Conservation (phyloP, 495 filamentous ascomycete genomes). For the Sordaria brevicollis region DNA sequence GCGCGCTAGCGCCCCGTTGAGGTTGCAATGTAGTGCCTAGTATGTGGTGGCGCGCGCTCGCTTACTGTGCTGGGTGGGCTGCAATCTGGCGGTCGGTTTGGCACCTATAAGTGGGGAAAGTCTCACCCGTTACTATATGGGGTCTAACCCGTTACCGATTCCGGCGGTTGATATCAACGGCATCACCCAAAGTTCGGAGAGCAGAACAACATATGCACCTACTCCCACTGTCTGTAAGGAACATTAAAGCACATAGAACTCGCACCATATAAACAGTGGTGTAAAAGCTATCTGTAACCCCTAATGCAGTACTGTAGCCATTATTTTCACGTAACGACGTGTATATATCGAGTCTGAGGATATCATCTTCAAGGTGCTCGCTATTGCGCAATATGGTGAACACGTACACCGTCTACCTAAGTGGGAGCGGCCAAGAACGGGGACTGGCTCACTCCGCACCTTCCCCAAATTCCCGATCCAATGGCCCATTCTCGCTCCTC, state of each 20-base stretch:
- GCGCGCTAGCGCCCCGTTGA: too few relatives aligned
- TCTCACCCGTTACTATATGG: too few relatives aligned
- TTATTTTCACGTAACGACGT: background rate
- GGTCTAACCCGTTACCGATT: too few relatives aligned
- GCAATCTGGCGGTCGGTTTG: too few relatives aligned
- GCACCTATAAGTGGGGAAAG: too few relatives aligned
- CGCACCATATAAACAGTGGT: background rate
- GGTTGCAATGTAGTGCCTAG: too few relatives aligned
- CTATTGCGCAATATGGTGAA: background rate
- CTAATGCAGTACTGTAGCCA: background rate
- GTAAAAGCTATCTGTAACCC: background rate
- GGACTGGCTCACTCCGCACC: background rate
- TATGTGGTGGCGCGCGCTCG: too few relatives aligned
- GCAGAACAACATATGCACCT: background rate
- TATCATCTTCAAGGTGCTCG: background rate
- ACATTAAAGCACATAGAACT: background rate
- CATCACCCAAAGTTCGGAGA: background rate
- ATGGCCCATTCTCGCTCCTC: background rate
- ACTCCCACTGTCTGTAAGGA: background rate
- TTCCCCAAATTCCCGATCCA: background rate
- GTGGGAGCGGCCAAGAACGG: background rate
- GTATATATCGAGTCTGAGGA: background rate
- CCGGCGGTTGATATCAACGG: background rate
- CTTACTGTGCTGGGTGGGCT: too few relatives aligned
- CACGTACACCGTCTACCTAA: background rate